Evolutionary conservation across 2,329 filamentous ascomycete species (phyloP), one percentile per base, ranked within the genome.

Genomic region (Triangularia setosa): DNA sequence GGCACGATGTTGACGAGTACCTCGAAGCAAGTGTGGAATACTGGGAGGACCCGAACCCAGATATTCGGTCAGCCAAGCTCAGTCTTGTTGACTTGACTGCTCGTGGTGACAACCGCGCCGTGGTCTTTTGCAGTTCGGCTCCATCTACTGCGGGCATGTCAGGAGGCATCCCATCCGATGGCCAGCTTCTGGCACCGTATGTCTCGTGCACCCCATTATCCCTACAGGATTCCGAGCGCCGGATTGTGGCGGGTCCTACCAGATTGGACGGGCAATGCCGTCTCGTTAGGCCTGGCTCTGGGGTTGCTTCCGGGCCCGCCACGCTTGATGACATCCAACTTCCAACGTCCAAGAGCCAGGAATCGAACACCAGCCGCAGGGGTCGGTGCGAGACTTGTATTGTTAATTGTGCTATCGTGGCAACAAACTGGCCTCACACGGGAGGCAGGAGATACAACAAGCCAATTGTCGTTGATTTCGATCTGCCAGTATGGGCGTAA

Each of bases 381-480:
- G 66, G 80, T 55, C 81, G 85, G 69, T 79, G 73, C 65, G 90
- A 94, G 78, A 95, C 91, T 1, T 93, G 88, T 73, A 79, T 96
- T 61, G 84, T 95, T 69, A 96, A 96, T 77, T 90, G 90, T 27
- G 87, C 91, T 21, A 87, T 93, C 67, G 84, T 90, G 81, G 87
- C 86, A 53, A 87, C 82, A 23, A 87, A 84, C 66, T 88, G 86
- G 76, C 88, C 88, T 58, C 87, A 90, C 67, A 71, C 70, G 1
- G 82, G 80, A 1, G 86, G 86, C 16, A 90, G 88, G 74, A 81
- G 77, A 66, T 87, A 90, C 76, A 87, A 93, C 75, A 91, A 93
- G 73, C 89, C 92, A 21, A 89, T 96, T 69, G 88, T 96, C n/a
- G 87, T 96, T 12, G 91, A 96, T 73, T 72, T 96, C 28, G 87